Evolutionary conservation across 345 rosid species (phyloP), one percentile per base, ranked within the genome.

Genomic region (Gossypium longicalyx): DNA sequence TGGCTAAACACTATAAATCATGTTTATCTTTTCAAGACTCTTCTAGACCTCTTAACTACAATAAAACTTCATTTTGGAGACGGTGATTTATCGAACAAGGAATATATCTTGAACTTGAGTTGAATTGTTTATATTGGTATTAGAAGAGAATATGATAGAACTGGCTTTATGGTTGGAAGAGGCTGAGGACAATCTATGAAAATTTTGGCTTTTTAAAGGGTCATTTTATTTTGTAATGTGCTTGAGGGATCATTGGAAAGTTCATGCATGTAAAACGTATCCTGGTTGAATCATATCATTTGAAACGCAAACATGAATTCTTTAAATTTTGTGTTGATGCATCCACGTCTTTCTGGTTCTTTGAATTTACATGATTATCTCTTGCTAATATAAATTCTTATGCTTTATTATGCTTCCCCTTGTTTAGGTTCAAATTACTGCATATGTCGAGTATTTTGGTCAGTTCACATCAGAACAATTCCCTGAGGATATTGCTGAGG

Each of bases 401-500:
- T 67, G 43, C 57, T 49, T 25, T 17, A 49, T 68, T 27, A 49
- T 48, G 58, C 49, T 76, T 22, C 15, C 72, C 56, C n/a, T 64
- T 70, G 68, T n/a, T 16, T 74, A 94, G 98, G 94, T 81, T 86
- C 98, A 94, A 89, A 86, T 85, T 72, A 88, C 89, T 44, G 98
- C 98, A 59, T 94, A 92, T 80, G 98, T 94, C 20, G 93, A 94
- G 80, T 90, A 87, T 83, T 88, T 94, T 69, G 97, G 92, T 76
- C 97, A 94, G 59, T 94, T 92, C 75, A 92, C 98, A 25, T 92
- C 97, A 5, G 94, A 90, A 76, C 97, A 86, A 43, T 94, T 94
- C 78, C 97, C 97, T 0, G 98, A 94, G 58, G 97, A 94, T 76
- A 88, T 94, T 68, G 88, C 98, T 58, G 98, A 94, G 94, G 98